Percentiles rank a stretch among this genome's conserved stretches.
These are phyloP conservation scores for Candida pseudofarinosa DNA, from an alignment of 805 yeast species.

Conservation along the genomic window DNA sequence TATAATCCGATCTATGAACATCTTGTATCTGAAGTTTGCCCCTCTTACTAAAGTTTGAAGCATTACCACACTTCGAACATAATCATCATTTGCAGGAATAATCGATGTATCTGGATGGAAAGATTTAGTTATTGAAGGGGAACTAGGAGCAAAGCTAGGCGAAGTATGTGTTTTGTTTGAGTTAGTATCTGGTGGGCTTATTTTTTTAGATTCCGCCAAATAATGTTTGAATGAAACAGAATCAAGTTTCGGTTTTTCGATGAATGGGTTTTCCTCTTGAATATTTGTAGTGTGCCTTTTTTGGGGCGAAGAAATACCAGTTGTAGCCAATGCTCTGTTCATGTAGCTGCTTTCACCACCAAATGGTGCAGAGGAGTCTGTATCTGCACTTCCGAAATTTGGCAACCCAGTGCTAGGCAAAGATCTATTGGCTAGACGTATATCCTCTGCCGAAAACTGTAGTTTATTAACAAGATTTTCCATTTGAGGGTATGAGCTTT, in stretches of 20 bases:
- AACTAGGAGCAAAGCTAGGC: background rate
- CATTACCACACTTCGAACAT: slow-evolving; percentile 32
- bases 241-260: background rate
- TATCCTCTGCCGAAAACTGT: slow-evolving; percentile 64
- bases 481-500: slow-evolving; percentile 53
- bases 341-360: slow-evolving; percentile 17
- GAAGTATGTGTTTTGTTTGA: background rate
- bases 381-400: slow-evolving; percentile 54
- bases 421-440: slow-evolving; percentile 65
- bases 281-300: background rate
- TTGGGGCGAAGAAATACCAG: background rate
- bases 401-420: slow-evolving; percentile 68
- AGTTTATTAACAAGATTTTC: slow-evolving; percentile 58
- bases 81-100: slow-evolving; percentile 15
- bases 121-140: background rate
- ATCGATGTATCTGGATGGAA: background rate
- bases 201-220: background rate
- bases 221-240: background rate
- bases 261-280: background rate
- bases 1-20: slow-evolving; percentile 61
- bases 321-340: slow-evolving; percentile 10
- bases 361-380: slow-evolving; percentile 11
- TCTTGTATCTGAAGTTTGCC: slow-evolving; percentile 56
- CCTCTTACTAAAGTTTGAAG: slow-evolving; percentile 74
- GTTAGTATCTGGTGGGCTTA: background rate